Percentiles rank a stretch among this genome's conserved stretches.
Evolutionary conservation across 2,329 filamentous ascomycete species (phyloP).

Genomic region (Diaporthe longicolla): DNA sequence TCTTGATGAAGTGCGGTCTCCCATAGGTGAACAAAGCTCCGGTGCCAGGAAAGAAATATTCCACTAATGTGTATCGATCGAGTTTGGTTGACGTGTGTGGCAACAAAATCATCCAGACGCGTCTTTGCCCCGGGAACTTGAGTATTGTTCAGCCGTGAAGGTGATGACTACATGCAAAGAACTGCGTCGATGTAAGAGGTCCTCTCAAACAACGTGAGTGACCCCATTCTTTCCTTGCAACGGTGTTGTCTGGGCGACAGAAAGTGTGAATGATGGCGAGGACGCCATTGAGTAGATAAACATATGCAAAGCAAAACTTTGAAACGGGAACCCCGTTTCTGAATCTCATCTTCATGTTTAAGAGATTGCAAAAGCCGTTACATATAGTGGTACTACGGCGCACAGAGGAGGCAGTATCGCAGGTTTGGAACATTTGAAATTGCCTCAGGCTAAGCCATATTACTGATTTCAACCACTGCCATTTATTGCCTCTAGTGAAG

Average conservation of each 20-base stretch:
- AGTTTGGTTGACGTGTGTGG: conserved; percentile 44
- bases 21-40: conserved; percentile 15
- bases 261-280: background rate
- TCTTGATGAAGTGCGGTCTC: conserved; percentile 31
- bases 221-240: background rate
- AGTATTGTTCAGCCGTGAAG: background rate
- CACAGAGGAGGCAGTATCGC: too few species aligned
- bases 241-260: background rate
- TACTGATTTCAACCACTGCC: background rate
- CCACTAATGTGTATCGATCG: conserved; percentile 36
- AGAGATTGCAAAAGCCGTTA: background rate
- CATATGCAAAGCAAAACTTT: background rate
- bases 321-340: background rate
- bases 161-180: conserved; percentile 8
- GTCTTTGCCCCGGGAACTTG: conserved; percentile 3
- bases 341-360: background rate
- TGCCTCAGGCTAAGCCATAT: too few species aligned
- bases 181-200: background rate
- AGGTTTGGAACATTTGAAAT: too few species aligned
- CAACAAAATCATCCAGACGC: conserved; percentile 52
- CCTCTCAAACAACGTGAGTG: background rate
- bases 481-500: background rate
- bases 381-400: background rate
- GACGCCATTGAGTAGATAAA: background rate
- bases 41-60: conserved; percentile 37